These are phyloP conservation scores for Uromyces viciae-fabae DNA, from an alignment of 1,284 basidiomycete species.

Conservation along the genomic window DNA sequence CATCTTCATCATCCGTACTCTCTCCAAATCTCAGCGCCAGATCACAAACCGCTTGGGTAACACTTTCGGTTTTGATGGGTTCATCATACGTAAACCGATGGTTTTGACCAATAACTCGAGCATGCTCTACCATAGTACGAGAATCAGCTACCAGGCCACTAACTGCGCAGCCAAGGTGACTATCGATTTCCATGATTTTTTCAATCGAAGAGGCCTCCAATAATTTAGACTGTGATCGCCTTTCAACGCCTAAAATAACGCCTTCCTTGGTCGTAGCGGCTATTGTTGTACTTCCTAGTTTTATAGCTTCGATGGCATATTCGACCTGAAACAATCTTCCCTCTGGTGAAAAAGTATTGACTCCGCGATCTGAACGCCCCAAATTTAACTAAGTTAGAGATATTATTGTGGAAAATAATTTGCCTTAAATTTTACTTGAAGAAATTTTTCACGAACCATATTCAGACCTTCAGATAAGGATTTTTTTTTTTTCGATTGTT, in stretches of 20 bases:
- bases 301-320: constrained; percentile 98
- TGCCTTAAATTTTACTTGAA: neutral
- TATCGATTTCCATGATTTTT: constrained; percentile 99
- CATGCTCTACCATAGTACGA: constrained; percentile 99
- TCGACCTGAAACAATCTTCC: constrained; percentile 94
- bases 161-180: constrained; percentile 96
- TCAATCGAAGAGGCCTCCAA: constrained; percentile 94
- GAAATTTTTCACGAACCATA: constrained; percentile 1
- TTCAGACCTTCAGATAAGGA: constrained; percentile 4
- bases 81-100: constrained; percentile 98
- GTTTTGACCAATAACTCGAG: constrained; percentile 92
- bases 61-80: constrained; percentile 90
- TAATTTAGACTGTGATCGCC: constrained; percentile 93
- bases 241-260: constrained; percentile 92
- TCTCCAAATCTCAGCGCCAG: constrained; percentile 95
- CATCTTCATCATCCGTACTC: constrained; percentile 81
- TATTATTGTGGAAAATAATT: neutral
- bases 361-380: constrained; percentile 72
- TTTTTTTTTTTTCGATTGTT: neutral
- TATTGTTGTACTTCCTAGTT: constrained; percentile 97
- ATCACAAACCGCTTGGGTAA: constrained; percentile 96
- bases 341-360: constrained; percentile 98
- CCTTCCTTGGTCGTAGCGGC: constrained; percentile 70
- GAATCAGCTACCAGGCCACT: constrained; percentile 96
- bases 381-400: neutral